Base-by-base conservation (phyloP, 352 stramenopile species). In the Phytophthora foliorum region DNA sequence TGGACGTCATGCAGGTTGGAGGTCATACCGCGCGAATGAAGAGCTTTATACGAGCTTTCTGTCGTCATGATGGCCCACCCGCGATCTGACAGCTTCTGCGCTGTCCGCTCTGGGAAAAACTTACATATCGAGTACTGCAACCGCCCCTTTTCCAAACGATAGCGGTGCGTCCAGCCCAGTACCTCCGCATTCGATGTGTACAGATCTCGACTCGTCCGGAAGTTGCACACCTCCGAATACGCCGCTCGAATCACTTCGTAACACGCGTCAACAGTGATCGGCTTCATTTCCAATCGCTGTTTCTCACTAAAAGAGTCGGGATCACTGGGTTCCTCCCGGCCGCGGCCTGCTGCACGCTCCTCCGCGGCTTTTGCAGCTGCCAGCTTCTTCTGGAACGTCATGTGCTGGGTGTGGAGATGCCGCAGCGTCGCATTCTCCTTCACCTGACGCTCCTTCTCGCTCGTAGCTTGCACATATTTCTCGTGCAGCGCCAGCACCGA, bases 101-200 rank as follows among this genome's bases (percentile, higher is more conserved):
- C 58, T 25, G 74, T 69, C 25, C 53, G 19, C 25, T 46, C 54
- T 11, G 63, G 44, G 55, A 84, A 84, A 49, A 63, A 69, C 57
- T 84, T 84, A 21, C 44, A 59, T 21, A 84, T 75, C 34, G 72
- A 73, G 34, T 82, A 84, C 57, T 80, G 75, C 39, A 84, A 51
- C 1, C 57, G 36, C 19, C 53, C 45, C 21, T 48, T 63, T 41
- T 72, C 50, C 11, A 77, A 65, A 17, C 72, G 66, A 46, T 79
- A 77, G 25, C 65, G 67, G 21, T 84, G 73, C 14, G 39, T 78
- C 76, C 76, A 84, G 9, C 76, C 76, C 16, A 84, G 50, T 13
- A 84, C 77, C 24, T 81, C 48, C 0, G 63, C 69, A 49, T 72
- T 65, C 2, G 73, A 63, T 6, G 68, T 61, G 51, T 72, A 72